phyloP scores from a whole-genome alignment of 2,329 filamentous ascomycete species.

The Apiospora saccharicola region DNA sequence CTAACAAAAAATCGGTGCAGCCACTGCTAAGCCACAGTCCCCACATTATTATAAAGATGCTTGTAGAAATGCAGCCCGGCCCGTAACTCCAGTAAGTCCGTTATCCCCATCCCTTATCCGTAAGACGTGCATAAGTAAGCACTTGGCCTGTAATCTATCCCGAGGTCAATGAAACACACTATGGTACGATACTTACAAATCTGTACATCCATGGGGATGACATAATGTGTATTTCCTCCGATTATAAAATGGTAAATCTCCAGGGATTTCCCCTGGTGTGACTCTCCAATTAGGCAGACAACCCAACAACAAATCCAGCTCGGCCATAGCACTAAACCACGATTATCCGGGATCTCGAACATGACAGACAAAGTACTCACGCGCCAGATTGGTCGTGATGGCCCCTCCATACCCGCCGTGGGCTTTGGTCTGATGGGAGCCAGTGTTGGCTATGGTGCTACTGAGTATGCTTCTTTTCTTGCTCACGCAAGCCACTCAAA shows the following conservation, averaged over 20 bases:
- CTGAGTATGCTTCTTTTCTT: too few species aligned
- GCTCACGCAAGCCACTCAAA: too few species aligned
- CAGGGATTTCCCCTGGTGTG: accelerated
- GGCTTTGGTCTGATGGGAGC: conserved; percentile 41
- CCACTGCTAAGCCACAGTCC: too few species aligned
- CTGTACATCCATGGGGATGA: not conserved
- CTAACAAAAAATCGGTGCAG: too few species aligned
- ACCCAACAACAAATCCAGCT: too few species aligned
- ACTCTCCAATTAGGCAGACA: accelerated
- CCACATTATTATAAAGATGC: too few species aligned
- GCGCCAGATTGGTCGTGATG: conserved; percentile 33
- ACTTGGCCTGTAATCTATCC: not conserved
- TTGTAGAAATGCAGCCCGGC: too few species aligned
- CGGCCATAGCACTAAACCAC: too few species aligned
- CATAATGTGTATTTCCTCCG: not conserved
- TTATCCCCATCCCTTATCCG: not conserved
- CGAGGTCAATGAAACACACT: not conserved
- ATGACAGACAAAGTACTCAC: not conserved
- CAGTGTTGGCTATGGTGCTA: conserved; percentile 33
- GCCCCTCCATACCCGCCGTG: conserved; percentile 35
- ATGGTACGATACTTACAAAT: not conserved
- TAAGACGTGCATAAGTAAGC: not conserved
- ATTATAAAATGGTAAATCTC: not conserved
- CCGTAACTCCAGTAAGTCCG: not conserved
- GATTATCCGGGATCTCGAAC: not conserved